Base-by-base conservation (phyloP, 169 alveolate genomes). In the Sarcocystis neurona region DNA sequence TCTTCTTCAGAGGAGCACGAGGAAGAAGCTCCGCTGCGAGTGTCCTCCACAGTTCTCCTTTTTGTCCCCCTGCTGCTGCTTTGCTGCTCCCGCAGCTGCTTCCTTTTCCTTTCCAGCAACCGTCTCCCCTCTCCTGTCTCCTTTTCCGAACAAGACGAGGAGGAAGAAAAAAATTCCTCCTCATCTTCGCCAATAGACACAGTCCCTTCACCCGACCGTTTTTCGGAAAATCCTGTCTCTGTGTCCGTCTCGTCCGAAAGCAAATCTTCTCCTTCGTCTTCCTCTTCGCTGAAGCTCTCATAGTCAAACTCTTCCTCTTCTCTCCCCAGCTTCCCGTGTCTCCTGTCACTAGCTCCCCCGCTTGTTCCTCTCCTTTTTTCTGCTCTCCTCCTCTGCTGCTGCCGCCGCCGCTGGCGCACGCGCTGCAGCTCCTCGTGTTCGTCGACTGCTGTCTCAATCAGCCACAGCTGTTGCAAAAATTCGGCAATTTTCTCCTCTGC, bases 351-450 rank as follows among this genome's bases (percentile, higher is more conserved):
- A n/a, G n/a, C n/a, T n/a, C n/a, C n/a, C n/a, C n/a, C n/a, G n/a
- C n/a, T n/a, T n/a, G n/a, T n/a, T n/a, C n/a, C n/a, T n/a, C n/a
- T n/a, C n/a, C n/a, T n/a, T n/a, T n/a, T n/a, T n/a, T n/a, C 72
- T 18, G 72, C 72, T 6, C 4, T 63, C 20, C 43, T 4, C 12
- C 44, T 1, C 75, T 43, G 2, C 75, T 20, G 41, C 44, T 15
- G 27, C 60, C 8, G 41, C 27, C 75, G 39, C 44, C 75, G 75
- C n/a, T 43, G 75, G 46, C 41, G 34, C 6, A n/a, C 8, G 39
- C 75, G 39, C 75, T 63, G 37, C 44, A 37, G 75, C 43, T 63
- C 75, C 8, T 63, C 75, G 75, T 63, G 75, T 15, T 63, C 75
- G 41, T 63, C 75, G 41, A n/a, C 41, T 1, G 75, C 75, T 18